A percentile compares a stretch with the other conserved stretches of the same genome.
phyloP scores from a whole-genome alignment of 2,329 filamentous ascomycete genomes.

The Parastagonospora nodorum region DNA sequence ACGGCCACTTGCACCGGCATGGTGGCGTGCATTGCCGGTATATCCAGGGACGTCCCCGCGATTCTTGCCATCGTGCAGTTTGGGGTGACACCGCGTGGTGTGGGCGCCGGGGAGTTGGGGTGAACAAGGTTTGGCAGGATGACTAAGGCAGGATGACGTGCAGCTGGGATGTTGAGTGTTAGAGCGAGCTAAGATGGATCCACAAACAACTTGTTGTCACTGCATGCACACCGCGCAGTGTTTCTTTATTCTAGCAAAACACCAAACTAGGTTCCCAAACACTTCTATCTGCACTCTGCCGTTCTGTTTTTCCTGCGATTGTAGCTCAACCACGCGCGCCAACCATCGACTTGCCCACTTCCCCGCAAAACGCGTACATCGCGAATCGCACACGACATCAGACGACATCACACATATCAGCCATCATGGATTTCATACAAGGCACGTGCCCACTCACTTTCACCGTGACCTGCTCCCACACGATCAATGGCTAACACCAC shows the following conservation, averaged over 20 bases:
- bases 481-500: constrained; percentile 14
- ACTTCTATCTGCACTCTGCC: neutral
- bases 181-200: constrained; percentile 5
- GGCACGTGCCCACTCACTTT: constrained; percentile 11
- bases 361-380: constrained; percentile 16
- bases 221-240: constrained; percentile 5
- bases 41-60: constrained; percentile 15
- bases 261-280: neutral
- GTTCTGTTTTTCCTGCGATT: neutral
- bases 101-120: neutral
- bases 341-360: neutral
- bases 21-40: neutral
- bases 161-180: constrained; percentile 12
- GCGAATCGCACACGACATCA: constrained; percentile 14
- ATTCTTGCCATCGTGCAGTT: constrained; percentile 3
- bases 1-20: neutral
- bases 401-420: constrained; percentile 12
- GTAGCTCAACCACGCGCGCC: neutral
- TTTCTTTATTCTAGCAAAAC: neutral
- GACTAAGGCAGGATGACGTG: constrained; percentile 19
- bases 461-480: neutral
- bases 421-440: constrained; percentile 39
- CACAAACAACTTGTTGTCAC: constrained; percentile 14
- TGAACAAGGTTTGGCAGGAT: neutral
- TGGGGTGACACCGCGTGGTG: constrained; percentile 18